phyloP scores from a whole-genome alignment of 192 early-diverging fungal genomes.

The Coemansia sp. region DNA sequence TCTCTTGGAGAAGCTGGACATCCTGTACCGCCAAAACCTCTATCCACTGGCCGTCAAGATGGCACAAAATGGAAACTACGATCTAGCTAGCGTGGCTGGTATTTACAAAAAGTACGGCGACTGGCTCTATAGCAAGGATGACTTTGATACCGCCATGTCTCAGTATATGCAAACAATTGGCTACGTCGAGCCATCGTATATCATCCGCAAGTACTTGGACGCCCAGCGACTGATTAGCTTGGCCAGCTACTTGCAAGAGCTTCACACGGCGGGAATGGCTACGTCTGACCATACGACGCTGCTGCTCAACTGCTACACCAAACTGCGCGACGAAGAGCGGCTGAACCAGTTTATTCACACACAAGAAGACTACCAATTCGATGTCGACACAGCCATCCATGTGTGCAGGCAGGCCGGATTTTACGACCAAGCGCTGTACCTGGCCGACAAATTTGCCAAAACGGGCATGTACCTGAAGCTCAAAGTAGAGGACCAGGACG shows the following conservation, averaged over 20 bases:
- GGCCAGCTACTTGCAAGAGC: conserved; percentile 83
- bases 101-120: conserved; percentile 95
- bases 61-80: conserved; percentile 78
- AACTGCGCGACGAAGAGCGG: conserved; percentile 82
- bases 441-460: conserved; percentile 81
- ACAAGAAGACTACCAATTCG: conserved; percentile 81
- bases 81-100: conserved; percentile 81
- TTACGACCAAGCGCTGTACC: conserved; percentile 85
- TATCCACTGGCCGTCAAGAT: conserved; percentile 88
- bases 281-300: conserved; percentile 95
- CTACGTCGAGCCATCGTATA: conserved; percentile 91
- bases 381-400: conserved; percentile 91
- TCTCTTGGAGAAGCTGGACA: conserved; percentile 82
- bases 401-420: conserved; percentile 92
- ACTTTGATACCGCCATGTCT: conserved; percentile 87
- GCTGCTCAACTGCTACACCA: conserved; percentile 96
- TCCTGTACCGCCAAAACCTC: conserved; percentile 87
- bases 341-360: conserved; percentile 87
- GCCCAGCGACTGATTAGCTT: conserved; percentile 91
- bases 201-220: conserved; percentile 95
- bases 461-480: conserved; percentile 88
- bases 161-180: conserved; percentile 93
- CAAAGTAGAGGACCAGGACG: conserved; percentile 83
- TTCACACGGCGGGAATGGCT: conserved; percentile 85
- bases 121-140: conserved; percentile 86